phyloP scores from a whole-genome alignment of 2,329 filamentous ascomycete species.

The Aspergillus sp. region DNA sequence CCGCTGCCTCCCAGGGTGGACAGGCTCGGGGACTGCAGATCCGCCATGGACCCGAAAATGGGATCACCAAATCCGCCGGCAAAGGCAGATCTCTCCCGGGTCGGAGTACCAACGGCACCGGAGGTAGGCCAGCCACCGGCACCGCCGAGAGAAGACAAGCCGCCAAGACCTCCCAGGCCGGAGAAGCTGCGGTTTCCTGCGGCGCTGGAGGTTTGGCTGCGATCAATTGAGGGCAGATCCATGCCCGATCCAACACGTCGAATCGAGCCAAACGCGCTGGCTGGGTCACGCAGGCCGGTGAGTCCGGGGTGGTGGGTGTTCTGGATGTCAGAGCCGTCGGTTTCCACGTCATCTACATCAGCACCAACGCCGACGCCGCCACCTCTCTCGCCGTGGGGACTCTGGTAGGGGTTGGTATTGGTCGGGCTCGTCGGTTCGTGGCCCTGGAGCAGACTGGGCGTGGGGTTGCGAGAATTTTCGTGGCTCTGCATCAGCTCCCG shows the following conservation, averaged over 20 bases:
- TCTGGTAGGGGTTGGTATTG: conserved; percentile 94
- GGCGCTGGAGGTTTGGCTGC: conserved; percentile 89
- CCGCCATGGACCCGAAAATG: conserved; percentile 73
- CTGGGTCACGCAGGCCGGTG: conserved; percentile 53
- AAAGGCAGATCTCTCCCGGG: conserved; percentile 54
- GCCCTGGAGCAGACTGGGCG: conserved; percentile 49
- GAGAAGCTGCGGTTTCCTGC: conserved; percentile 71
- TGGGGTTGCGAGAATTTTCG: conserved; percentile 58
- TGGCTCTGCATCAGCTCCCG: conserved; percentile 59
- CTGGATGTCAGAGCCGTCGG: conserved; percentile 55
- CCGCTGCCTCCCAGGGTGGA: conserved; percentile 43
- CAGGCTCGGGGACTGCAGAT: conserved; percentile 60
- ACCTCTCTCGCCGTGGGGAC: conserved; percentile 72
- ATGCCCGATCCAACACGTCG: conserved; percentile 55
- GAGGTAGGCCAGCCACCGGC: conserved; percentile 53
- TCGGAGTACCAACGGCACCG: conserved; percentile 74
- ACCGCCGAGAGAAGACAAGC: conserved; percentile 55
- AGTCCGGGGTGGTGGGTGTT: conserved; percentile 53
- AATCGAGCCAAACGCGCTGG: conserved; percentile 56
- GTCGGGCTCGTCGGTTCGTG: conserved; percentile 83
- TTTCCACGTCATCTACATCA: conserved; percentile 63
- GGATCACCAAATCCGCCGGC: conserved; percentile 55
- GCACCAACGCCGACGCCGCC: background rate
- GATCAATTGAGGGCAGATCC: conserved; percentile 68
- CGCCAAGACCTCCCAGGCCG: conserved; percentile 53